Evolutionary conservation across 129 eudicot genomes (phyloP).

Genomic region (Ambrosia artemisiifolia): DNA sequence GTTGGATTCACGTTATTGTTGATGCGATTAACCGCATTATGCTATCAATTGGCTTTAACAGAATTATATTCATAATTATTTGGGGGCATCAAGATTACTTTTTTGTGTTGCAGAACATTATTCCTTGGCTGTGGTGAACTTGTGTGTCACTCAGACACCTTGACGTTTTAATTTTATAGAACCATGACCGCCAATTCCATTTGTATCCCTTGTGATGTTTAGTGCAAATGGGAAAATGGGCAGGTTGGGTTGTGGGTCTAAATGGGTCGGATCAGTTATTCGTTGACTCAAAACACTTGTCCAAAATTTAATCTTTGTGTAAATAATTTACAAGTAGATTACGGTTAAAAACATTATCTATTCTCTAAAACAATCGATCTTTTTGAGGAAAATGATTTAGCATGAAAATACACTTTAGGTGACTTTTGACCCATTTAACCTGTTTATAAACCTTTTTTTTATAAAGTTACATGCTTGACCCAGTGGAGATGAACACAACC

Average conservation of each 20-base stretch:
- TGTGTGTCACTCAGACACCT: conserved; percentile 1
- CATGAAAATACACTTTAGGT: not conserved
- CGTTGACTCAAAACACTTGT: not conserved
- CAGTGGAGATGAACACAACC: not conserved
- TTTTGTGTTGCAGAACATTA: not conserved
- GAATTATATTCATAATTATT: not conserved
- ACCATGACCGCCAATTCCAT: not conserved
- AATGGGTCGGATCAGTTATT: not conserved
- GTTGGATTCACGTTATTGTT: conserved; percentile 13
- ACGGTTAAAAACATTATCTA: no score
- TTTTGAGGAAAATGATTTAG: not conserved
- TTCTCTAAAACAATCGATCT: no score
- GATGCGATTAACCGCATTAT: conserved; percentile 11
- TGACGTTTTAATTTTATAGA: not conserved
- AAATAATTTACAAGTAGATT: not conserved
- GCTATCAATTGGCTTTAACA: conserved; percentile 1
- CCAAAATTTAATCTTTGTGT: not conserved
- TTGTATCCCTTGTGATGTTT: not conserved
- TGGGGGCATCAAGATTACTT: not conserved
- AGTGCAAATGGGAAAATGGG: not conserved
- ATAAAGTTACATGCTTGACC: not conserved
- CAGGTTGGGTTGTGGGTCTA: conserved; percentile 1
- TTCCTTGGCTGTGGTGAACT: not conserved
- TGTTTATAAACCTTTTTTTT: not conserved
- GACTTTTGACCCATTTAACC: not conserved